These are phyloP conservation scores for Mychonastes homosphaera DNA, from an alignment of 139 green algal genomes.

Conservation along the genomic window DNA sequence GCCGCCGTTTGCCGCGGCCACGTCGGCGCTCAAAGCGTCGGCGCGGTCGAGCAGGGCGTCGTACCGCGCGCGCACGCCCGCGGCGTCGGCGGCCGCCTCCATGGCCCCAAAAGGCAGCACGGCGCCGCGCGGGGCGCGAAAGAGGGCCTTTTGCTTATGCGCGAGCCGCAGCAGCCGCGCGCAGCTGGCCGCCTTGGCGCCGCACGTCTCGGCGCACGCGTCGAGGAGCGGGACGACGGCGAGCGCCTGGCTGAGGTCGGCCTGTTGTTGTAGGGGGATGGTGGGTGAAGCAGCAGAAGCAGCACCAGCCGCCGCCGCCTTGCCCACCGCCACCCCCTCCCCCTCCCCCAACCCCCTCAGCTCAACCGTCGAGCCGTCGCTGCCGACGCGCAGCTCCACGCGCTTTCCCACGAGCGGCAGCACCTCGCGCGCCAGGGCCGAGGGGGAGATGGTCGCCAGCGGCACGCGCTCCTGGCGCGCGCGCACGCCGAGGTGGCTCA, in stretches of 20 bases:
- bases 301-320: not conserved
- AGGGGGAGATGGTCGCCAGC: slow-evolving; percentile 64
- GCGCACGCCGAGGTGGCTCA: slow-evolving; percentile 87
- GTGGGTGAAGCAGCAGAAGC: not conserved
- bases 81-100: slow-evolving; percentile 49
- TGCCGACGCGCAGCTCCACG: slow-evolving; percentile 29
- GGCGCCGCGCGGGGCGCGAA: slow-evolving; percentile 48
- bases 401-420: slow-evolving; percentile 38
- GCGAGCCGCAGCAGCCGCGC: slow-evolving; percentile 43
- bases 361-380: not conserved
- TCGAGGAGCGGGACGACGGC: slow-evolving; percentile 46
- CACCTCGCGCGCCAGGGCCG: slow-evolving; percentile 29
- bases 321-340: not conserved
- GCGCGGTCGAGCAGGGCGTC: slow-evolving; percentile 36
- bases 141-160: slow-evolving; percentile 12
- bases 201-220: slow-evolving; percentile 38
- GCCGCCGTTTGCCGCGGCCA: slow-evolving; percentile 16
- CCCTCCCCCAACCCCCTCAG: not conserved
- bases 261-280: too few species aligned
- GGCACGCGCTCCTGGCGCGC: slow-evolving; percentile 80
- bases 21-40: too few species aligned
- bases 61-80: slow-evolving; percentile 21
- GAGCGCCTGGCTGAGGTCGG: slow-evolving; percentile 8
- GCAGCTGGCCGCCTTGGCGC: slow-evolving; percentile 77
- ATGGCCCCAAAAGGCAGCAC: slow-evolving; percentile 87